phyloP scores from a whole-genome alignment of 2,329 filamentous ascomycete species.

The Trichoderma gracile region DNA sequence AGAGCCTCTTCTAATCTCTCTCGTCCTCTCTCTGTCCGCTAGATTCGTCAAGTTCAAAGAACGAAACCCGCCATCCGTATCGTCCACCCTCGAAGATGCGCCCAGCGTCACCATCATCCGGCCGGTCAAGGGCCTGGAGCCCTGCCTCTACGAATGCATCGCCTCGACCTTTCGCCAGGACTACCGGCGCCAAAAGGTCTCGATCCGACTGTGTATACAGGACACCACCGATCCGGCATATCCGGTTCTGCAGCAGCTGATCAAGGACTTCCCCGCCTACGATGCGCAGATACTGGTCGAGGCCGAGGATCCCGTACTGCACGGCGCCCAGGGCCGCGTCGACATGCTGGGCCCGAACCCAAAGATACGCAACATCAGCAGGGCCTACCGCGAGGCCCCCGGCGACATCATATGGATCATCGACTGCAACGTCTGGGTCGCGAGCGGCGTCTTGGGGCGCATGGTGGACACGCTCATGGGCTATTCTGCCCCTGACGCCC shows the following conservation, averaged over 20 bases:
- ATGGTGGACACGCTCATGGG: constrained; percentile 90
- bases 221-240: constrained; percentile 74
- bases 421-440: constrained; percentile 96
- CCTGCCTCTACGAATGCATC: constrained; percentile 87
- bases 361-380: constrained; percentile 97
- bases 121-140: constrained; percentile 89
- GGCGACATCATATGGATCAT: constrained; percentile 91
- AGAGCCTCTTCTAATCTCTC: constrained; percentile 1
- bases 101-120: constrained; percentile 89
- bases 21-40: constrained; percentile 9
- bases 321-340: constrained; percentile 50
- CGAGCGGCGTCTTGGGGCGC: constrained; percentile 72
- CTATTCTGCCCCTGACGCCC: constrained; percentile 50
- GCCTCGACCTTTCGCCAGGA: constrained; percentile 79
- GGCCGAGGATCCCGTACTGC: constrained; percentile 73
- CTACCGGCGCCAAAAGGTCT: constrained; percentile 75
- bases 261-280: constrained; percentile 70
- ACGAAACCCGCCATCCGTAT: constrained; percentile 51
- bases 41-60: constrained; percentile 57
- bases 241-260: constrained; percentile 67
- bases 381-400: constrained; percentile 84
- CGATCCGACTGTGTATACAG: constrained; percentile 80
- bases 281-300: constrained; percentile 78
- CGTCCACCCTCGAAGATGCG: constrained; percentile 55
- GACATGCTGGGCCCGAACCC: constrained; percentile 84